These are phyloP conservation scores for Helotiales sp. DNA, from an alignment of 2,329 filamentous ascomycete genomes.

Conservation along the genomic window DNA sequence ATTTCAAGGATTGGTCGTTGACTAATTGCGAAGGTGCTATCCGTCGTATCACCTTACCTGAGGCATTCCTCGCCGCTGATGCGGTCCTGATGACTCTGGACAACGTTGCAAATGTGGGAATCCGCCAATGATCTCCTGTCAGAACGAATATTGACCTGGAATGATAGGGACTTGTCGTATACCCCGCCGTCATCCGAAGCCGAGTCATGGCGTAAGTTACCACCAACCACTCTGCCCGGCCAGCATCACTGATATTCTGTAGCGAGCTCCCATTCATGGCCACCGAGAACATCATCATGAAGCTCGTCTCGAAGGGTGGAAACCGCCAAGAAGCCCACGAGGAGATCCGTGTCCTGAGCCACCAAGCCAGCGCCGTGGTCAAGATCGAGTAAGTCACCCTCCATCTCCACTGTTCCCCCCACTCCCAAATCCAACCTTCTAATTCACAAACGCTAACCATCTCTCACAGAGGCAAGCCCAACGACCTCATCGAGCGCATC, in stretches of 20 bases:
- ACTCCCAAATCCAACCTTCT: not conserved
- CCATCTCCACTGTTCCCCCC: not conserved
- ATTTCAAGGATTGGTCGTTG: not conserved
- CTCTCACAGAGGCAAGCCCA: conserved; percentile 58
- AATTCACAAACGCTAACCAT: not conserved
- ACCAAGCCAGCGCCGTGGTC: conserved; percentile 75
- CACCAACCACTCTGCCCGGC: not conserved
- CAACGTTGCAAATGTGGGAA: conserved; percentile 64
- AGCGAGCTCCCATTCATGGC: conserved; percentile 85
- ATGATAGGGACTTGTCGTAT: conserved; percentile 58
- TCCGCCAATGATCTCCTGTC: not conserved
- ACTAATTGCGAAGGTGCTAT: conserved; percentile 54
- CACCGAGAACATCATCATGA: conserved; percentile 78
- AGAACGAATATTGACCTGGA: not conserved
- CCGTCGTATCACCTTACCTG: conserved; percentile 65
- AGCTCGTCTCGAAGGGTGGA: conserved; percentile 70
- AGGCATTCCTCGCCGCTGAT: conserved; percentile 71
- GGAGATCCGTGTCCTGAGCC: conserved; percentile 80
- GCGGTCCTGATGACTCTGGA: conserved; percentile 69
- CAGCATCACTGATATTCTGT: not conserved
- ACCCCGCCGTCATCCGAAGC: conserved; percentile 72
- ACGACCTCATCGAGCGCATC: conserved; percentile 84
- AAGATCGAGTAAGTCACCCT: conserved; percentile 60
- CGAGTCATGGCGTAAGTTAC: conserved; percentile 59
- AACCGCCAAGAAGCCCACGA: conserved; percentile 81